These are phyloP conservation scores for Xylaria palmicola DNA, from an alignment of 495 filamentous ascomycete genomes.

Conservation along the genomic window DNA sequence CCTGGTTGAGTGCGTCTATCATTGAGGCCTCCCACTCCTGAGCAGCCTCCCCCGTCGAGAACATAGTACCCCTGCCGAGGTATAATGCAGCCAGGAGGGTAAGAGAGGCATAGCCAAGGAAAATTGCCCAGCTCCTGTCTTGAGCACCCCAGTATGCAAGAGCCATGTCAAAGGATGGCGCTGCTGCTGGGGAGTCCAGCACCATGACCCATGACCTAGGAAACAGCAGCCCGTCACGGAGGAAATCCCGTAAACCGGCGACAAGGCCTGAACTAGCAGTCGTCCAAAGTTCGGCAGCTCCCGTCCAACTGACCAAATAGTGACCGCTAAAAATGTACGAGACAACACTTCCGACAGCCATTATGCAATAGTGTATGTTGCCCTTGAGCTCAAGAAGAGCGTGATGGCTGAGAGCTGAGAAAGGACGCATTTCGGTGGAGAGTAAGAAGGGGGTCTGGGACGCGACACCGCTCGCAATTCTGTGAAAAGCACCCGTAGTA, in stretches of 20 bases:
- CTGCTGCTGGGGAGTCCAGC: conserved; percentile 41
- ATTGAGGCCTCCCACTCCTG: conserved; percentile 74
- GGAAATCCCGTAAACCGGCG: conserved; percentile 3
- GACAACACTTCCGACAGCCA: conserved; percentile 21
- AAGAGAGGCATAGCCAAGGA: conserved; percentile 76
- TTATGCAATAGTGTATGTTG: conserved; percentile 30
- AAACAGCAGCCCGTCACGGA: conserved; percentile 20
- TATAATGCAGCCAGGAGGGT: conserved; percentile 74
- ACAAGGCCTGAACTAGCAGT: neutral
- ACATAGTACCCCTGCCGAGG: conserved; percentile 62
- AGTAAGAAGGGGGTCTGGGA: conserved; percentile 40
- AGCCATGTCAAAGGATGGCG: conserved; percentile 52
- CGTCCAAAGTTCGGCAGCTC: neutral
- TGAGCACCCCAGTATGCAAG: conserved; percentile 73
- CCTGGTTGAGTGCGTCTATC: conserved; percentile 84
- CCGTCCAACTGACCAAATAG: conserved; percentile 27
- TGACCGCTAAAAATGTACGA: conserved; percentile 34
- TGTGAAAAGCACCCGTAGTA: conserved; percentile 29
- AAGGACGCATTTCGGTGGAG: conserved; percentile 43
- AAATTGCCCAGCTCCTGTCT: conserved; percentile 76
- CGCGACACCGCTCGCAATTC: conserved; percentile 39
- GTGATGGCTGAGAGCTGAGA: conserved; percentile 49
- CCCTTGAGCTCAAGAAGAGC: conserved; percentile 39
- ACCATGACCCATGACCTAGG: conserved; percentile 51
- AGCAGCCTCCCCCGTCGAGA: conserved; percentile 62